Conservation (phyloP, 495 filamentous ascomycete species). For the Neurospora cerealis region DNA sequence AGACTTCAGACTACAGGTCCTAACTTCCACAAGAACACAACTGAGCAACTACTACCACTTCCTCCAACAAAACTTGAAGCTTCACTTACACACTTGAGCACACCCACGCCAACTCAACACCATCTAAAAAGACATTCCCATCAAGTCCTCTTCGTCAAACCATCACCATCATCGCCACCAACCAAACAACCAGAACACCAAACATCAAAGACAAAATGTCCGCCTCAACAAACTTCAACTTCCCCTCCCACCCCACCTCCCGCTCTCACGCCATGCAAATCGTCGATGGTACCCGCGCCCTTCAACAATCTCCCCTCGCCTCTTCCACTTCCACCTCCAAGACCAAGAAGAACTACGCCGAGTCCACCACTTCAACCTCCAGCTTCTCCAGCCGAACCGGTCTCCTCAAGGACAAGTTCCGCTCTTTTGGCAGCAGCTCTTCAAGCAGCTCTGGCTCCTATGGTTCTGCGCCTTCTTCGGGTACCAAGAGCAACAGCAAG, state of each 20-base stretch:
- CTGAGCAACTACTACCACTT: neutral
- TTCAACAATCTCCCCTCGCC: neutral
- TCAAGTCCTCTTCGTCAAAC: neutral
- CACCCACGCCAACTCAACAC: neutral
- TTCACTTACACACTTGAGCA: neutral
- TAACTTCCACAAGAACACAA: neutral
- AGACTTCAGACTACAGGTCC: neutral
- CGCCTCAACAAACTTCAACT: neutral
- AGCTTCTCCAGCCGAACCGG: slow-evolving; percentile 13
- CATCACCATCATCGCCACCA: neutral
- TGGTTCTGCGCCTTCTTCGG: neutral
- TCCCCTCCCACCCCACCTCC: neutral
- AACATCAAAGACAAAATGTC: neutral
- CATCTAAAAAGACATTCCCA: neutral
- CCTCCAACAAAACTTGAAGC: neutral
- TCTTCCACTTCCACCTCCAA: neutral
- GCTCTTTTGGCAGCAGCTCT: neutral
- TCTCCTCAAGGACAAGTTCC: slow-evolving; percentile 13
- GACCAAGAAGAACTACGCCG: slow-evolving; percentile 6
- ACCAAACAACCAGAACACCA: neutral
- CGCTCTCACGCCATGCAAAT: neutral
- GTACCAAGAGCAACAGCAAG: neutral
- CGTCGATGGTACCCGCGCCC: neutral
- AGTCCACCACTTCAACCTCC: slow-evolving; percentile 1
- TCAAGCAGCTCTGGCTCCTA: neutral